A percentile compares a stretch with the other conserved stretches of the same genome.
Evolutionary conservation across 2,329 filamentous ascomycete species (phyloP).

Genomic region (Penicillium glabrum): DNA sequence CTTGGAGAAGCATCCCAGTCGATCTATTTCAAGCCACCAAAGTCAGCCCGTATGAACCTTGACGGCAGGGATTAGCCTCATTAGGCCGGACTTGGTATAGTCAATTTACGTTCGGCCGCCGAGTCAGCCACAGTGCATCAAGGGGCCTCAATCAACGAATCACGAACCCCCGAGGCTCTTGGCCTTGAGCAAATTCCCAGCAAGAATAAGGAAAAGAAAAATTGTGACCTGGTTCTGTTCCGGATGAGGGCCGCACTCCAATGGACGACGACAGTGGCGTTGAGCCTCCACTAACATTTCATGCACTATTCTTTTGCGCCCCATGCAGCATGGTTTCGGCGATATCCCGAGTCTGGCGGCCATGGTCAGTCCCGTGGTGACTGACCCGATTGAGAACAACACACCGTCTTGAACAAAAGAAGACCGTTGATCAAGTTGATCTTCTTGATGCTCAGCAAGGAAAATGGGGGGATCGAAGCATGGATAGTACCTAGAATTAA

Average conservation of each 20-base stretch:
- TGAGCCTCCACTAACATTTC: too few species aligned
- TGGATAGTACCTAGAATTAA: too few species aligned
- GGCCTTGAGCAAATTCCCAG: neutral
- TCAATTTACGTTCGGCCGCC: neutral
- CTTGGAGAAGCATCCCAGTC: neutral
- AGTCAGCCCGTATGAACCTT: neutral
- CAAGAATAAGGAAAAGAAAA: neutral
- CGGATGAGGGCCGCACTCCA: neutral
- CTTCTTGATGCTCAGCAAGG: too few species aligned
- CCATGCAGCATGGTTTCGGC: neutral
- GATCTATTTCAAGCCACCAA: slow-evolving; percentile 1
- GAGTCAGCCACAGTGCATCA: neutral
- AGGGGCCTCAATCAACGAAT: neutral
- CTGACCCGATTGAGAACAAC: too few species aligned
- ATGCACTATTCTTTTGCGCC: too few species aligned
- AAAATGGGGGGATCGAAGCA: too few species aligned
- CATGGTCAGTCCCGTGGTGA: neutral
- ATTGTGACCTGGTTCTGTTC: neutral
- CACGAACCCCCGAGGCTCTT: neutral
- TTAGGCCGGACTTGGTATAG: neutral
- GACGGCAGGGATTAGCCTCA: neutral
- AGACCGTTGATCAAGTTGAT: too few species aligned
- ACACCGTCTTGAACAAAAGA: too few species aligned
- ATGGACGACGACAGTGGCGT: neutral
- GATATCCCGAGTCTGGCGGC: neutral